Conservation (phyloP, 2,329 filamentous ascomycete genomes). For the Fusarium neocosmosporiellum region DNA sequence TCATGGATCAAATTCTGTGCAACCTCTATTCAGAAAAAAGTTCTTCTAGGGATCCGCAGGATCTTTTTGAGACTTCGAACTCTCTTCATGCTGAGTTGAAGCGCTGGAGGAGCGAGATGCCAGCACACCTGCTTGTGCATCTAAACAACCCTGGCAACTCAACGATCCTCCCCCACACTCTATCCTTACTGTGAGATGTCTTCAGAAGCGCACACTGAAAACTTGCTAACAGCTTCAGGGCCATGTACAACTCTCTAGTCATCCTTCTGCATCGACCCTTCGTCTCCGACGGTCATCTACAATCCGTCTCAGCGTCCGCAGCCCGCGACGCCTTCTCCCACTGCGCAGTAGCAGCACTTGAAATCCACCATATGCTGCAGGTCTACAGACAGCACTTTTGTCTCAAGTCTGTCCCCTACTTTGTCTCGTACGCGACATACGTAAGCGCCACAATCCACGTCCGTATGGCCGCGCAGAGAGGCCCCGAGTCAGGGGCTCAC, state of each 20-base stretch:
- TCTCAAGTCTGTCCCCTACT: constrained; percentile 58
- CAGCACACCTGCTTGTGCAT: constrained; percentile 48
- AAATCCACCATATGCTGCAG: constrained; percentile 55
- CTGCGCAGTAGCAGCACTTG: constrained; percentile 56
- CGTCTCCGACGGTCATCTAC: constrained; percentile 59
- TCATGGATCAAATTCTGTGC: constrained; percentile 57
- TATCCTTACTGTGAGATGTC: constrained; percentile 2
- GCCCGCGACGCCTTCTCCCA: constrained; percentile 54
- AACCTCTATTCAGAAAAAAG: constrained; percentile 56
- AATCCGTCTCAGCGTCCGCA: constrained; percentile 50
- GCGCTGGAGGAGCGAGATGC: constrained; percentile 54
- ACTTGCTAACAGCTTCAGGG: not conserved
- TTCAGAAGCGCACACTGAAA: not conserved
- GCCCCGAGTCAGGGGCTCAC: constrained; percentile 52
- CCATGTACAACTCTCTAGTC: constrained; percentile 59
- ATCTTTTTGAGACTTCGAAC: constrained; percentile 46
- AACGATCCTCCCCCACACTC: constrained; percentile 35
- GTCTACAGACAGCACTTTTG: constrained; percentile 56
- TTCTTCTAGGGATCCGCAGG: constrained; percentile 38
- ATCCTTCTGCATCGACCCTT: constrained; percentile 65
- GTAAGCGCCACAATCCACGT: constrained; percentile 63
- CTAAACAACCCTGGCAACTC: constrained; percentile 25
- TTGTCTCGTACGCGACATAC: constrained; percentile 65
- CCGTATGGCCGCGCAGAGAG: constrained; percentile 59
- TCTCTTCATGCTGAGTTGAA: constrained; percentile 52